Base-by-base conservation (phyloP, 1,284 basidiomycete species). In the Megacollybia platyphylla region DNA sequence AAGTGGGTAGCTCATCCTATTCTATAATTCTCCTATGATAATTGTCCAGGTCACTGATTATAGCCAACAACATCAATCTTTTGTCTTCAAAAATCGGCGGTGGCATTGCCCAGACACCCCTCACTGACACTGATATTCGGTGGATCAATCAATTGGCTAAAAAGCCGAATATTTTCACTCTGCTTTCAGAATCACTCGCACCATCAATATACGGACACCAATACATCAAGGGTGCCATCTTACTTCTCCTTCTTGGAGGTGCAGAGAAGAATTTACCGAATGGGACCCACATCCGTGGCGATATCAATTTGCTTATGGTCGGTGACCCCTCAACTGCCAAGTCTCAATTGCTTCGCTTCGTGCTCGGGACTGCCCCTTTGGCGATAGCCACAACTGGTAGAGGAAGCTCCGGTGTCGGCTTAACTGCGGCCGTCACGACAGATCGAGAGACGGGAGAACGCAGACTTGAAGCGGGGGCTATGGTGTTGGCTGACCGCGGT, bases 271-370 rank as follows among this genome's bases (percentile, higher is more conserved):
- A 98, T 59, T 64, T 98, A 46, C 78, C 87, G 17, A 97, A 99
- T 57, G 96, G 96, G 29, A 97, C 94, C 5, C 96, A 98, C 58
- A 97, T 98, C 57, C 86, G 96, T 71, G 96, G 96, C 45, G 96
- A 99, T 61, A 98, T 99, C 73, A 99, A 99, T 64, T 75, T 98
- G 55, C 79, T 98, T 54, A 97, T 99, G 94, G 92, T 99, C 49
- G 96, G 96, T 51, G 96, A 99, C 63, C 96, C 96, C 3, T 90
- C 86, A 9, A 98, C 96, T 0, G 96, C 96, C 31, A 99, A 99
- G 67, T 92, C 87, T 38, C 96, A 99, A 59, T 73, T 99, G 61
- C 72, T 99, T 39, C 87, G 94, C 43, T 98, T 98, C 60, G 90
- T 99, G 26, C 75, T 98, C 48, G 87, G 90, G 54, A 97, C 90